phyloP scores from a whole-genome alignment of 345 rosid genomes.

The Bruguiera sexangula region DNA sequence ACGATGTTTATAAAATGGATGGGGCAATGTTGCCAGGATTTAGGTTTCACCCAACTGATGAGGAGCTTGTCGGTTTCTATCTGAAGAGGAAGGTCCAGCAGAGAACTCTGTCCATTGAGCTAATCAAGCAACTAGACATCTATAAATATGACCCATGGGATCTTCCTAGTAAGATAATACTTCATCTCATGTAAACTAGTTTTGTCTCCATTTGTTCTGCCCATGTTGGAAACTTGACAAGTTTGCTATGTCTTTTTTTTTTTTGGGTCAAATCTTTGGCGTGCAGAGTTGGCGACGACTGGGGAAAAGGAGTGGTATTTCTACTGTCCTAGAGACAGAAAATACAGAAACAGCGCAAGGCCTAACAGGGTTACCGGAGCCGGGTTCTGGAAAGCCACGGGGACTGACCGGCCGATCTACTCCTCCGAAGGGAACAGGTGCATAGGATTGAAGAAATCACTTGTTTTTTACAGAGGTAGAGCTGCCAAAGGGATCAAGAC shows the following conservation, averaged over 20 bases:
- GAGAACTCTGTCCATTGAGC: slow-evolving; percentile 60
- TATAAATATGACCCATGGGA: slow-evolving; percentile 95
- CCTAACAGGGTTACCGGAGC: slow-evolving; percentile 85
- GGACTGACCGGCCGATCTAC: slow-evolving; percentile 87
- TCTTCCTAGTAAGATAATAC: slow-evolving; percentile 63
- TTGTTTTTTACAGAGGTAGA: slow-evolving; percentile 83
- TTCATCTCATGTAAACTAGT: neutral
- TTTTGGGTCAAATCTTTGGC: neutral
- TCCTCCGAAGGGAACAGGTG: slow-evolving; percentile 70
- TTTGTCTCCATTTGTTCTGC: neutral
- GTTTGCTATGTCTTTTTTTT: neutral
- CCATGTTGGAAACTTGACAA: neutral
- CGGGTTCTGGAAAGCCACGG: slow-evolving; percentile 96
- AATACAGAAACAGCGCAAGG: slow-evolving; percentile 80
- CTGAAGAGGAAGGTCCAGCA: slow-evolving; percentile 72
- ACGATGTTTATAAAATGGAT: slow-evolving; percentile 49
- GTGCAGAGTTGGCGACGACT: slow-evolving; percentile 53
- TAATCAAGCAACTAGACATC: slow-evolving; percentile 85
- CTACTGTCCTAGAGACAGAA: slow-evolving; percentile 85
- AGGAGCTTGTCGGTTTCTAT: slow-evolving; percentile 85
- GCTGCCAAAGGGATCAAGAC: slow-evolving; percentile 90
- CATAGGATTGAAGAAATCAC: slow-evolving; percentile 88
- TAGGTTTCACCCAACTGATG: slow-evolving; percentile 92
- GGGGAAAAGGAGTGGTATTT: slow-evolving; percentile 95
- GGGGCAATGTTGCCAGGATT: slow-evolving; percentile 78